Evolutionary conservation across 306 rosid genomes (phyloP), one percentile per base, ranked within the genome.

Genomic region (Begonia loranthoides): DNA sequence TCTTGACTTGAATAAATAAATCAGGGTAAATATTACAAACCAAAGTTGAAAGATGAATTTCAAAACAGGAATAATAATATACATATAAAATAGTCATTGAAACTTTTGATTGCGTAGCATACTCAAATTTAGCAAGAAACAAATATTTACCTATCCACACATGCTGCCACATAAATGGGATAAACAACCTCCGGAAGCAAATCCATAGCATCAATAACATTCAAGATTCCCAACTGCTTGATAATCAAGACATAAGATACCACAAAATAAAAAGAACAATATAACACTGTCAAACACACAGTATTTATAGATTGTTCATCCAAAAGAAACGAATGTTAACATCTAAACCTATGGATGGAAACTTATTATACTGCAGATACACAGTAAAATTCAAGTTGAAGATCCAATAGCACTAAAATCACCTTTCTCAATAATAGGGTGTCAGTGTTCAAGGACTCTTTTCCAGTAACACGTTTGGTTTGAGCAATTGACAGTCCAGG

Each of bases 181-280:
- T 77, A 89, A 63, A 78, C 90, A 66, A 85, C 85, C 72, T 85
- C 97, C 15, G 94, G 70, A 62, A 68, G 65, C 55, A 80, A 79
- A 66, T 82, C 97, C 90, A 89, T 70, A 13, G 72, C 78, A 71
- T 85, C 83, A 61, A 82, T 51, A 68, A 85, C 79, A 66, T 89
- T 85, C 77, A 89, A 70, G 79, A 89, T 78, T 61, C 95, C 97
- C 84, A 89, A 70, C 97, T 89, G 94, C 75, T 70, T 60, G 13
- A 48, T 67, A 60, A 60, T 28, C 65, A 71, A 56, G 46, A 38
- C 72, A 60, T 15, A 14, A 5, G 21, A 48, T 47, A 16, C 21
- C 36, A 28, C 36, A 28, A 28, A 28, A 28, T 3, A 28, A 28
- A 28, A 28, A 28, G 9, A 28, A 28, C 36, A 28, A 19, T 19